Evolutionary conservation across 2,329 filamentous ascomycete genomes (phyloP), one percentile per base, ranked within the genome.

Genomic region (Colletotrichum salicis): DNA sequence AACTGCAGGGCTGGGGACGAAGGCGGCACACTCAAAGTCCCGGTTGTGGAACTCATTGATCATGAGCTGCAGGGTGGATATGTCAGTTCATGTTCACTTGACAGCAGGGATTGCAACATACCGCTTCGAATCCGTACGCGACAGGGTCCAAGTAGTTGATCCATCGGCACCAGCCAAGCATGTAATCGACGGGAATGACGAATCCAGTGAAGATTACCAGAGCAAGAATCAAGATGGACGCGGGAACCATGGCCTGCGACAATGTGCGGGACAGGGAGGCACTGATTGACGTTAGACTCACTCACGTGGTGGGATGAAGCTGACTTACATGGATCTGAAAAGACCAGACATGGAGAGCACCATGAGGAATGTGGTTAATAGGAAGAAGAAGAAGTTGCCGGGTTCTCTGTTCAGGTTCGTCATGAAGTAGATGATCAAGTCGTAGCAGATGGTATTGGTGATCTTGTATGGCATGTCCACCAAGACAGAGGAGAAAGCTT

Each of bases 401-500:
- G 89, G 82, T 67, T 86, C 84, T 58, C 88, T 84, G 67, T 87
- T 84, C 8, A 93, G 83, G 70, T 90, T 87, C 1, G 88, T 87
- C 88, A 92, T 88, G 78, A 92, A 92, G 80, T 93, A 93, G 1
- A 92, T 78, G 2, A 87, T 84, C 64, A 91, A 60, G 76, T 92
- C 92, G 84, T 91, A 92, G 7, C 84, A 81, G 71, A 92, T 83
- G 1, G 87, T 81, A 72, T 89, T 89, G 10, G 71, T 5, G 13
- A 76, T 80, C 80, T 76, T 85, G 79, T 80, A 74, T 60, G 73
- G 73, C 37, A 74, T 67, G 19, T 73, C 73, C 12, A 70, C 64
- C 27, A 74, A 58, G 2, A 70, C 57, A 5, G 71, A 74, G 6
- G 73, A 71, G 24, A 74, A 63, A 0, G 73, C 68, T 5, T 73